Base-by-base conservation (phyloP, 495 filamentous ascomycete genomes). In the Talaromyces ruber region DNA sequence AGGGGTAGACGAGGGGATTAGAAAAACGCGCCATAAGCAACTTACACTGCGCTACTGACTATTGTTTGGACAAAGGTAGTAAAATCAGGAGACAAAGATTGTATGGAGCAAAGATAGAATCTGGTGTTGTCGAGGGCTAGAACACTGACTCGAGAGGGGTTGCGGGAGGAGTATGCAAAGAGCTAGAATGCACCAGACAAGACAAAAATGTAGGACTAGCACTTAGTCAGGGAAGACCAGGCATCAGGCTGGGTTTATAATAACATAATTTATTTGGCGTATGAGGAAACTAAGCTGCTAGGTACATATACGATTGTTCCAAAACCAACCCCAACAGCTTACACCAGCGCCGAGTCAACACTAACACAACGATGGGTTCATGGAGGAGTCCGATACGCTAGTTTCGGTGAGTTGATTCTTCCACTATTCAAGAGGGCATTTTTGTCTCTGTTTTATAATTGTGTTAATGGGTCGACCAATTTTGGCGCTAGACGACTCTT, bases 381-480 rank as follows among this genome's bases (percentile, higher is more conserved):
- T 58, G 55, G 55, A 34, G 55, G 29, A 58, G 55, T 34, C 55
- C 55, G 29, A 58, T 58, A 58, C 55, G 55, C 55, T 58, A 58
- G 29, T 16, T n/a, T 30, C 21, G 55, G 55, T 58, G 55, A 32
- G 55, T 39, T 47, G 43, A 47, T 47, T 21, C n/a, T 22, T 9
- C 43, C 43, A 21, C 6, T 47, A n/a, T 9, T 47, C 16, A 21
- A 47, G 8, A 21, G 43, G 18, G 8, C 43, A 9, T 47, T 47
- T 39, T 14, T 39, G 32, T 4, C n/a, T 47, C 18, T 47, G 16
- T 47, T 47, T 47, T 7, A 32, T 4, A 47, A 47, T 21, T 9
- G n/a, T 47, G 43, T 47, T 18, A 47, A 47, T 47, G 43, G 43
- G 43, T 21, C 43, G 21, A 47, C 6, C 12, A 47, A 21, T 47